A percentile compares a stretch with the other conserved stretches of the same genome.
These are phyloP conservation scores for Eutrema salsugineum DNA, from an alignment of 441 rosid genomes.

Conservation along the genomic window DNA sequence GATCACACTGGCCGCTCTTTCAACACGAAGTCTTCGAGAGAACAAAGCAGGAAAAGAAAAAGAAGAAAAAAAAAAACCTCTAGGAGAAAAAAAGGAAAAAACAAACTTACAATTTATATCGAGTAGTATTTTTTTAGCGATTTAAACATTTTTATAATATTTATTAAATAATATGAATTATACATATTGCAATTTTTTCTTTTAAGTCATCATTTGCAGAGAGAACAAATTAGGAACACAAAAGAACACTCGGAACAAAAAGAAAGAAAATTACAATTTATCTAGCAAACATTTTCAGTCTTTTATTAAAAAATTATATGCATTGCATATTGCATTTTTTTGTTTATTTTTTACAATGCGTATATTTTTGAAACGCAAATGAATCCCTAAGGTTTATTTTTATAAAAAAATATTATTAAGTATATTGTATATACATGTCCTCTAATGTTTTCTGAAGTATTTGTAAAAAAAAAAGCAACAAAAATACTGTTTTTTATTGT, in stretches of 20 bases:
- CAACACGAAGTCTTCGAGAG: constrained; percentile 18
- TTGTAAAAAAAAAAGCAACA: no score
- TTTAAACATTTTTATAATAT: background rate
- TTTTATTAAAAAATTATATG: background rate
- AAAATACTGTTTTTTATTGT: no score
- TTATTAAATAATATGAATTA: no score
- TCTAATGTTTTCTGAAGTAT: no score
- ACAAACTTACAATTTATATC: background rate
- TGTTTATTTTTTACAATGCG: background rate
- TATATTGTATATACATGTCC: no score
- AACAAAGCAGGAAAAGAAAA: background rate
- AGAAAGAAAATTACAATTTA: no score
- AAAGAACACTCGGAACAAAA: no score
- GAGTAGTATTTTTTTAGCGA: no score
- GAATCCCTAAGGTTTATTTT: background rate
- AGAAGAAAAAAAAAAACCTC: background rate
- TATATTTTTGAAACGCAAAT: background rate
- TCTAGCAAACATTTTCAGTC: no score
- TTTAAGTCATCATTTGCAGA: no score
- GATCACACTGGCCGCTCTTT: constrained; percentile 14
- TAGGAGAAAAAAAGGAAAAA: background rate
- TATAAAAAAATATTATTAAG: background rate
- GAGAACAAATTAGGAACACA: no score
- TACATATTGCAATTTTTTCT: no score
- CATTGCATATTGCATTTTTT: background rate